These are phyloP conservation scores for Aspergillus jensenii DNA, from an alignment of 2,329 filamentous ascomycete species.

Conservation along the genomic window DNA sequence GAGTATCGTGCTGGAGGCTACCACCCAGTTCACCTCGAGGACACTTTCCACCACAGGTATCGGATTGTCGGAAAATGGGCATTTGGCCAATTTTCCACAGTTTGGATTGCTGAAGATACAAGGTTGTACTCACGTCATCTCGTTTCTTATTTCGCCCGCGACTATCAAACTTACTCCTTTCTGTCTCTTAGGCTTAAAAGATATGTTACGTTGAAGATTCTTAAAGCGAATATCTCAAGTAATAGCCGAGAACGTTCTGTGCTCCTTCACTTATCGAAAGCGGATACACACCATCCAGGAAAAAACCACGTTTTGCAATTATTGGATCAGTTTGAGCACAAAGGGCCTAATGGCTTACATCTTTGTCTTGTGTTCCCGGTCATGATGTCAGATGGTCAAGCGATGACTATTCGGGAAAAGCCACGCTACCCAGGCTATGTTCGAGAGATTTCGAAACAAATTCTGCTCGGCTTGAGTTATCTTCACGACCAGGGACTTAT, in stretches of 20 bases:
- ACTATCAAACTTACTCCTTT: neutral
- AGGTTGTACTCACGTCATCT: neutral
- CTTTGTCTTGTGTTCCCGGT: conserved; percentile 26
- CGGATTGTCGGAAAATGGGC: conserved; percentile 20
- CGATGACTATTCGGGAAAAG: conserved; percentile 16
- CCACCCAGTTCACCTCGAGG: conserved; percentile 25
- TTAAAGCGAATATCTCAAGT: conserved; percentile 23
- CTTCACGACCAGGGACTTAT: conserved; percentile 17
- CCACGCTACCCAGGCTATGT: conserved; percentile 14
- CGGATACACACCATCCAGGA: conserved; percentile 17
- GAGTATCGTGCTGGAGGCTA: conserved; percentile 27
- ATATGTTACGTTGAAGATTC: conserved; percentile 25
- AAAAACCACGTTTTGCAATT: conserved; percentile 15
- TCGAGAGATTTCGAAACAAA: conserved; percentile 14
- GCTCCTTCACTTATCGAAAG: conserved; percentile 15
- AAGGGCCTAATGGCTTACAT: conserved; percentile 4
- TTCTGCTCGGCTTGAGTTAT: conserved; percentile 19
- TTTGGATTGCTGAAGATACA: conserved; percentile 23
- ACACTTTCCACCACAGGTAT: conserved; percentile 22
- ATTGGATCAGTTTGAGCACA: neutral
- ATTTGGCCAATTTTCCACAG: conserved; percentile 23
- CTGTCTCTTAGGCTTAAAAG: neutral
- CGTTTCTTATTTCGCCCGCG: no score
- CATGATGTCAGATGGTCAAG: conserved; percentile 24
- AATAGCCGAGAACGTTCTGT: conserved; percentile 21